Base-by-base conservation (phyloP, 2,329 filamentous ascomycete species). In the Fusarium chuoi region DNA sequence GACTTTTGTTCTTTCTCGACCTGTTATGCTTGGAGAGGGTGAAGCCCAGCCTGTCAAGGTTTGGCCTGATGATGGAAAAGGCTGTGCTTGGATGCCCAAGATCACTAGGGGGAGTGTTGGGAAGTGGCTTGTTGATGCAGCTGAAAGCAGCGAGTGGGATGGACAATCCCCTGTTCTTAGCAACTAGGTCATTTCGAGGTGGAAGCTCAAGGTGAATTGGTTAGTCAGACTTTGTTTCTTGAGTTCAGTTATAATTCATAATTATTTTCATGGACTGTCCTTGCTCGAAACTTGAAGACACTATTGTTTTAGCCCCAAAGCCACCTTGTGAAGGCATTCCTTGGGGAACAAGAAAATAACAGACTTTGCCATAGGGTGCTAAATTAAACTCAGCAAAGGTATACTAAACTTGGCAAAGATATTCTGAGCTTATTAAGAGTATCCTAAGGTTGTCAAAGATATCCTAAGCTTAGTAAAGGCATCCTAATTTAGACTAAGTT, bases 21-120 rank as follows among this genome's bases (percentile, higher is more conserved):
- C 71, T 1, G 61, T 52, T 24, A 71, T 74, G 71, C 68, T 74
- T 28, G 35, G 33, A 0, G 71, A 74, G 3, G 71, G 68, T 9
- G 59, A 66, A 3, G 68, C 30, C 4, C 51, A 30, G 15, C 17
- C 39, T 9, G 56, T 74, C 0, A 74, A 63, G 33, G 56, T 73
- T 3, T 74, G 71, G 71, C 56, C 71, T 9, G 68, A 74, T 9
- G 64, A 74, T 55, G 71, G 71, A 7, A 64, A 70, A 26, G 71
- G 71, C 0, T 75, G 70, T 17, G 57, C 71, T 6, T 74, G 71
- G 71, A 72, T 74, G 66, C 71, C 71, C 1, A 73, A 64, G 18
- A 70, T 74, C 24, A 69, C 64, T 0, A 62, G 71, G 28, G 33
- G 24, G 2, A 75, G 60, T 20, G 22, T 75, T 1, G 73, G 44